Evolutionary conservation across 2,329 filamentous ascomycete genomes (phyloP).

Genomic region (Colletotrichum eleusines): DNA sequence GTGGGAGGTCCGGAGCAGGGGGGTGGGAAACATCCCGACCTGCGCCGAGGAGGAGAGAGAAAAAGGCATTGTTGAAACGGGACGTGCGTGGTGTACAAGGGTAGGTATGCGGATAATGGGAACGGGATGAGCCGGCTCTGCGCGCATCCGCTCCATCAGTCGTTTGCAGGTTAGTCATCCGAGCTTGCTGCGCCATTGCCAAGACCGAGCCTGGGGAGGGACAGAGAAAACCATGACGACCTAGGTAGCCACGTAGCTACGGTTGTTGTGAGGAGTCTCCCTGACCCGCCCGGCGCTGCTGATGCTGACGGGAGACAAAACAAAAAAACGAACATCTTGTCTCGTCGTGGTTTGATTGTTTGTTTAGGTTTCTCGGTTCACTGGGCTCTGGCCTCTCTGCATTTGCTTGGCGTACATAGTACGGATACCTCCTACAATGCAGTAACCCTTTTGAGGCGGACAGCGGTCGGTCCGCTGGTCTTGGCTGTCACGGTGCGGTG

Average conservation of each 20-base stretch:
- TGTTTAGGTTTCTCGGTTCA: neutral
- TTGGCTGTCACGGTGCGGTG: constrained; percentile 17
- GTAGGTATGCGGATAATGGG: too few relatives aligned
- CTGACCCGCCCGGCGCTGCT: neutral
- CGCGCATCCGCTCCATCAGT: too few relatives aligned
- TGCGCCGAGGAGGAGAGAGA: neutral
- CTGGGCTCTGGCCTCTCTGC: constrained; percentile 16
- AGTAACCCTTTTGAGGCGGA: neutral
- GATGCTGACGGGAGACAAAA: too few relatives aligned
- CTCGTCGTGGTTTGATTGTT: neutral
- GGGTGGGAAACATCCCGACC: neutral
- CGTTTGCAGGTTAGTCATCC: neutral
- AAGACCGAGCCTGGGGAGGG: constrained; percentile 6
- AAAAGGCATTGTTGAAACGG: neutral
- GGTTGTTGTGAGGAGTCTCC: neutral
- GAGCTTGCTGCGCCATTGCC: constrained; percentile 22
- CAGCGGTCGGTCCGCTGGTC: constrained; percentile 10
- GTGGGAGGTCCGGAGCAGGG: neutral
- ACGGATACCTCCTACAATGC: too few relatives aligned
- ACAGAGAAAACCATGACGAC: neutral
- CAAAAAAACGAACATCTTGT: neutral
- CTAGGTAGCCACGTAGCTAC: too few relatives aligned
- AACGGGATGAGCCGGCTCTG: neutral
- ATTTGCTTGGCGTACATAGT: too few relatives aligned
- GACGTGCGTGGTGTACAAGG: neutral